A percentile compares a stretch with the other conserved stretches of the same genome.
Evolutionary conservation across 1,284 basidiomycete genomes (phyloP).

Genomic region (Leccinum pallidistipes): DNA sequence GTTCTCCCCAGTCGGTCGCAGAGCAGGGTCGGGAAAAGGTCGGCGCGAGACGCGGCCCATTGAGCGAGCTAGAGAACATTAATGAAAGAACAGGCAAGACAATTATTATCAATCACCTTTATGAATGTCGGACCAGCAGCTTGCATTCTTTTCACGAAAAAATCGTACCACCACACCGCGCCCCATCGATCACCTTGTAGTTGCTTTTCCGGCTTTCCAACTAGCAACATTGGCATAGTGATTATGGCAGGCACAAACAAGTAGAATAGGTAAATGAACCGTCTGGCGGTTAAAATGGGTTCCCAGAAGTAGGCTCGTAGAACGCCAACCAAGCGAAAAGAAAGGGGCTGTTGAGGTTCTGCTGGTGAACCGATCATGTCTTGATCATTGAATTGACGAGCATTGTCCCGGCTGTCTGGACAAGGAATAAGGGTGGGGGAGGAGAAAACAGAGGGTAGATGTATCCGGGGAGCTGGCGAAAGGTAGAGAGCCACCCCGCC

Average conservation of each 20-base stretch:
- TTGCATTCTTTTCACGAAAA: conserved; percentile 91
- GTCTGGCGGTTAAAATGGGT: conserved; percentile 79
- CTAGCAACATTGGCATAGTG: conserved; percentile 80
- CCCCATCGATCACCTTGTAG: conserved; percentile 78
- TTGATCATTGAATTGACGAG: conserved; percentile 22
- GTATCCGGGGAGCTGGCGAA: conserved; percentile 39
- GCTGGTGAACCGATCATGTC: conserved; percentile 59
- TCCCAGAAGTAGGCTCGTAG: conserved; percentile 72
- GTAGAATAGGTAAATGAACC: conserved; percentile 83
- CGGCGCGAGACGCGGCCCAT: conserved; percentile 96
- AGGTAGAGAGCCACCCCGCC: conserved; percentile 55
- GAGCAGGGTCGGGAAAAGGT: conserved; percentile 92
- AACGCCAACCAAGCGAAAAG: conserved; percentile 43
- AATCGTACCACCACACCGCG: conserved; percentile 93
- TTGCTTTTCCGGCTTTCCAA: conserved; percentile 61
- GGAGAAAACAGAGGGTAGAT: conserved; percentile 49
- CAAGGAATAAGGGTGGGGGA: conserved; percentile 68
- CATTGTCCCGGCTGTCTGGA: conserved; percentile 30
- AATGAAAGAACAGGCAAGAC: conserved; percentile 8
- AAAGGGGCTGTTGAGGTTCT: conserved; percentile 52
- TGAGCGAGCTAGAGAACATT: conserved; percentile 74
- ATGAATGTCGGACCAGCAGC: conserved; percentile 96
- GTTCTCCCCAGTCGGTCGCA: conserved; percentile 86
- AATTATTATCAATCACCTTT: conserved; percentile 60
- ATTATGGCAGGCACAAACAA: conserved; percentile 91